These are phyloP conservation scores for Drechslera avenae DNA, from an alignment of 2,329 filamentous ascomycete genomes.

Conservation along the genomic window DNA sequence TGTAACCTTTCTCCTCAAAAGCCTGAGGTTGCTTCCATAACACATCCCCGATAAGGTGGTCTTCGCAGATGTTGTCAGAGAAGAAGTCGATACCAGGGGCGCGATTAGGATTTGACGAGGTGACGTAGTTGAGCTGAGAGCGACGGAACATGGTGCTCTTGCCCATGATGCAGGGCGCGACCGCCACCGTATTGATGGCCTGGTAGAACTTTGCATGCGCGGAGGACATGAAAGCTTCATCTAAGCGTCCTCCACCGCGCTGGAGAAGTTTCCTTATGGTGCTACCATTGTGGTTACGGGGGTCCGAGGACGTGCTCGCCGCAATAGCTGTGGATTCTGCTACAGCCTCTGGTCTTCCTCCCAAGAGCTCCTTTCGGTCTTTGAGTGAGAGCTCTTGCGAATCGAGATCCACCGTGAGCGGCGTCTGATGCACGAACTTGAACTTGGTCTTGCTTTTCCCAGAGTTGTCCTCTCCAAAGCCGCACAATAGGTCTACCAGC, in stretches of 20 bases:
- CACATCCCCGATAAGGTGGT: constrained; percentile 91
- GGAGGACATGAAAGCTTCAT: constrained; percentile 93
- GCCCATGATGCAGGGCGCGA: constrained; percentile 92
- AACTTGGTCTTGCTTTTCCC: constrained; percentile 53
- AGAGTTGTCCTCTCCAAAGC: constrained; percentile 56
- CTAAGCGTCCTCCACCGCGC: constrained; percentile 76
- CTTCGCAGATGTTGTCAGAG: constrained; percentile 95
- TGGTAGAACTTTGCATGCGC: constrained; percentile 97
- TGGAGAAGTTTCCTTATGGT: constrained; percentile 34
- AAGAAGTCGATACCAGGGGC: constrained; percentile 85
- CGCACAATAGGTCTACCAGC: constrained; percentile 87
- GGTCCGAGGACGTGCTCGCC: constrained; percentile 32
- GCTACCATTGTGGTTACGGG: constrained; percentile 30
- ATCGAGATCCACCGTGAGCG: constrained; percentile 77
- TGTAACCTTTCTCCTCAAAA: constrained; percentile 36
- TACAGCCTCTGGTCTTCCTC: constrained; percentile 26
- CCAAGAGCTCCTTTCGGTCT: constrained; percentile 41
- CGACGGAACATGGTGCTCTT: constrained; percentile 99
- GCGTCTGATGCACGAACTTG: constrained; percentile 95
- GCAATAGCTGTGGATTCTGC: constrained; percentile 32
- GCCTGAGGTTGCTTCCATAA: constrained; percentile 71
- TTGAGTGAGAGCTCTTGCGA: constrained; percentile 34
- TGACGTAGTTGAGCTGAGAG: constrained; percentile 81
- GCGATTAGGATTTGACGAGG: constrained; percentile 56
- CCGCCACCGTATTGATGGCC: constrained; percentile 88